Evolutionary conservation across 441 rosid species (phyloP).

Genomic region (Mallotus japonicus): DNA sequence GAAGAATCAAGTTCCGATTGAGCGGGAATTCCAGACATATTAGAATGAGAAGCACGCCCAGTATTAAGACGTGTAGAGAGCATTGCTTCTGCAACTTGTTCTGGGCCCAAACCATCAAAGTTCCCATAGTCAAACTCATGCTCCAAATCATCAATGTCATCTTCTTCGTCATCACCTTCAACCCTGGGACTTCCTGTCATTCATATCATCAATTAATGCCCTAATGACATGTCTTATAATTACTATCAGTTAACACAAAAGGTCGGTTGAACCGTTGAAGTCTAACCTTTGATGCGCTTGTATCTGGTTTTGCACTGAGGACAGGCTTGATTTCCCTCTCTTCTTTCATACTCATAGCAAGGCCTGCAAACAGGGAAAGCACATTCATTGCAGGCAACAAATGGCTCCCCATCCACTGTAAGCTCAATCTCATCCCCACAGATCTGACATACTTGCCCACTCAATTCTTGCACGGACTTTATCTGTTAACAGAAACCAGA

Average conservation of each 20-base stretch:
- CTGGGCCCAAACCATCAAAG: conserved; percentile 40
- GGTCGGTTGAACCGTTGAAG: conserved; percentile 35
- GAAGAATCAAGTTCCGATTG: conserved; percentile 52
- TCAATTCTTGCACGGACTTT: conserved; percentile 67
- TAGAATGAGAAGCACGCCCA: conserved; percentile 38
- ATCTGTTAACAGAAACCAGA: conserved; percentile 21
- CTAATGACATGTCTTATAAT: not conserved
- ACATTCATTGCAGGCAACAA: conserved; percentile 94
- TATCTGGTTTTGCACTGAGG: conserved; percentile 88
- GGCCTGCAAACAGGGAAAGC: conserved; percentile 88
- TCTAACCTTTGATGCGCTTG: conserved; percentile 70
- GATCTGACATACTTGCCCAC: conserved; percentile 78
- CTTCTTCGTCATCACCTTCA: conserved; percentile 89
- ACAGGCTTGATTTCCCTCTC: conserved; percentile 84
- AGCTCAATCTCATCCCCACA: conserved; percentile 85
- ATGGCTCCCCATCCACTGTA: conserved; percentile 63
- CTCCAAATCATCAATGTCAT: conserved; percentile 70
- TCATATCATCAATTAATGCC: not conserved
- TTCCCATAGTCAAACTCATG: conserved; percentile 55
- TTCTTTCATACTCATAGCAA: conserved; percentile 87
- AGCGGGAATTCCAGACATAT: conserved; percentile 40
- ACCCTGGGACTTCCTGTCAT: conserved; percentile 70
- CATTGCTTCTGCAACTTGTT: conserved; percentile 49
- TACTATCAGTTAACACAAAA: not conserved
- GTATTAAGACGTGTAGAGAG: conserved; percentile 47